Base-by-base conservation (phyloP, 1,284 basidiomycete species). In the Uromyces viciae-fabae region DNA sequence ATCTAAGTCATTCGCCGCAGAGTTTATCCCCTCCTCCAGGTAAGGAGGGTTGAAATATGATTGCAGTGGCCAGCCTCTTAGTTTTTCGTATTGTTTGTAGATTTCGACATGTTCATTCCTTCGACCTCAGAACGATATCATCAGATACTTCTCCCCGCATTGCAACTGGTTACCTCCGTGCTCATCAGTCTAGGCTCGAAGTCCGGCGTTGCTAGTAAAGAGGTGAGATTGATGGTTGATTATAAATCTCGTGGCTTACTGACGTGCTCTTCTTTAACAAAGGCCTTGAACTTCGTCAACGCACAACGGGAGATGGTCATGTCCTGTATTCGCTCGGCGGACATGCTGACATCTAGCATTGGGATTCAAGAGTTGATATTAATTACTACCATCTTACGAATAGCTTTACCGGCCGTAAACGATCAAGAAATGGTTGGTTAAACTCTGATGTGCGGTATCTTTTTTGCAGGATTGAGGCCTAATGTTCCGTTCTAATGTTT, bases 81-180 rank as follows among this genome's bases (percentile, higher is more conserved):
- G 36, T 17, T 3, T 33, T 5, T 22, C 25, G 42, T 15, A 43
- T 36, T 15, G 15, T 49, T 43, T 69, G 19, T 66, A 81, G 79
- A 95, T 83, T 89, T 90, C 49, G 92, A 94, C 83, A 90, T 90
- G 46, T 95, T 96, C 88, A 88, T 97, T 8, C 94, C 94, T 0
- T 92, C 93, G 0, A 92, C 93, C 0, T 89, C 93, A 17, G 92
- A 94, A 82, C 90, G 94, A 52, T 95, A 96, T 86, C 93, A 95
- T 83, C 93, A 96, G 83, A 86, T 97, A 7, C 89, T 96, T 82
- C 89, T 93, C 86, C 94, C 94, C 0, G 91, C 92, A 19, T 86
- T 97, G 54, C 94, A 96, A 85, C 88, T 95, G 31, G 62, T 75
- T 8, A 33, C 72, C 15, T 54, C 43, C 38, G 58, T 81, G 25